phyloP scores from a whole-genome alignment of 352 stramenopile genomes.

The Globisporangium iwayamae region DNA sequence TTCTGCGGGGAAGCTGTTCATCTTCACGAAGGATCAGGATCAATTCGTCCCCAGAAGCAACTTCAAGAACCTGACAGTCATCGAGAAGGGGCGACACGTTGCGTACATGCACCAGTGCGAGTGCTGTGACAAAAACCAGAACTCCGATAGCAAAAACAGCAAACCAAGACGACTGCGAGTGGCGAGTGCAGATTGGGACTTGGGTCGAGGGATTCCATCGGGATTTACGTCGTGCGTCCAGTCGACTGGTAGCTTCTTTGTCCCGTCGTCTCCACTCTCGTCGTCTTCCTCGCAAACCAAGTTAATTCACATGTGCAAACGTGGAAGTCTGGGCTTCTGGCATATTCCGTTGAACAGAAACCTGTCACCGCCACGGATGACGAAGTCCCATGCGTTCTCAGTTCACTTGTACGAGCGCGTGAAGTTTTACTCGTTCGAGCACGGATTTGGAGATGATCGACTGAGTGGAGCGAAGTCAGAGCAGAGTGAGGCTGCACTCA shows the following conservation, averaged over 20 bases:
- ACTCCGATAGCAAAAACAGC: not conserved
- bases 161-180: not conserved
- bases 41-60: slow-evolving; percentile 77
- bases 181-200: not conserved
- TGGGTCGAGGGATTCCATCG: slow-evolving; percentile 1
- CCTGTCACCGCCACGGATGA: slow-evolving; percentile 22
- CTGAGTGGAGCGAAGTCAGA: not conserved
- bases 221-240: slow-evolving; percentile 54
- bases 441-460: slow-evolving; percentile 20
- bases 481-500: not conserved
- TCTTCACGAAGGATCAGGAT: slow-evolving; percentile 83
- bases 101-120: slow-evolving; percentile 53
- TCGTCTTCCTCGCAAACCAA: slow-evolving; percentile 12
- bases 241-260: slow-evolving; percentile 20
- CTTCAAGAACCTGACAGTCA: slow-evolving; percentile 47
- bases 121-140: slow-evolving; percentile 27
- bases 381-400: slow-evolving; percentile 13
- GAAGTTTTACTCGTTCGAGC: slow-evolving; percentile 25
- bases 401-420: slow-evolving; percentile 23
- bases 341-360: slow-evolving; percentile 27
- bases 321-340: slow-evolving; percentile 54
- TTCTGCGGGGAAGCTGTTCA: slow-evolving; percentile 54
- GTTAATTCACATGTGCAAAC: slow-evolving; percentile 55
- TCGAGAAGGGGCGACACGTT: slow-evolving; percentile 53
- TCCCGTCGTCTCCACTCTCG: slow-evolving; percentile 14